Conservation (phyloP, 768 basidiomycete genomes). For the Austroboletus eburneus region DNA sequence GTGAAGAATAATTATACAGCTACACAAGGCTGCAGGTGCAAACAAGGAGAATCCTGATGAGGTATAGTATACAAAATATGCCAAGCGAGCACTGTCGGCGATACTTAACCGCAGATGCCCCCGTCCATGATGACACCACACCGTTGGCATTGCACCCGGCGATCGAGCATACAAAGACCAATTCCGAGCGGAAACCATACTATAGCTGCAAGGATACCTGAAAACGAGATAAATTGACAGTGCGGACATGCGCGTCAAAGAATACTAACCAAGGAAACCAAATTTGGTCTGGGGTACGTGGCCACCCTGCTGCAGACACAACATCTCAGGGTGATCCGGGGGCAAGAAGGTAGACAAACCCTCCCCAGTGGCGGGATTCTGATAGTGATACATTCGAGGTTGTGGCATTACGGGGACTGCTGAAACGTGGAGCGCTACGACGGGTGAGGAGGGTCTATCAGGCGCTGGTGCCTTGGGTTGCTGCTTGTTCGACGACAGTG, state of each 20-base stretch:
- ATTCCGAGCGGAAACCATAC: constrained; percentile 87
- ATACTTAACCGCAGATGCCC: constrained; percentile 30
- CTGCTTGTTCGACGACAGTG: constrained; percentile 10
- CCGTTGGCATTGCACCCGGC: constrained; percentile 58
- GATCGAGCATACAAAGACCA: constrained; percentile 72
- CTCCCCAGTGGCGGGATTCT: constrained; percentile 57
- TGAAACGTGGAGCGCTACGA: constrained; percentile 22
- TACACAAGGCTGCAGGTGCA: constrained; percentile 17
- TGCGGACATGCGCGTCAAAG: not conserved
- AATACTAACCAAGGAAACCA: constrained; percentile 61
- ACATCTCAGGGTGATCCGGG: constrained; percentile 79
- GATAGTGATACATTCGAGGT: constrained; percentile 64
- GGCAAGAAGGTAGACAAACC: constrained; percentile 60
- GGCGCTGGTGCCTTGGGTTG: constrained; percentile 9
- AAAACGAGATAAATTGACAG: not conserved
- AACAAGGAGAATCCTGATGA: not conserved
- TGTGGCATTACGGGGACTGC: constrained; percentile 33
- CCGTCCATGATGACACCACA: constrained; percentile 40
- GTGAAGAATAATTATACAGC: constrained; percentile 1
- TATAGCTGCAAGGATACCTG: constrained; percentile 76
- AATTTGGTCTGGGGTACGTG: constrained; percentile 62
- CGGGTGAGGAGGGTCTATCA: constrained; percentile 5
- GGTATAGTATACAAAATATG: not conserved
- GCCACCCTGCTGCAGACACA: constrained; percentile 74
- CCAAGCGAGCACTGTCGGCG: not conserved